Conservation (phyloP, 331 rosid species). For the Pyrus hybrid region DNA sequence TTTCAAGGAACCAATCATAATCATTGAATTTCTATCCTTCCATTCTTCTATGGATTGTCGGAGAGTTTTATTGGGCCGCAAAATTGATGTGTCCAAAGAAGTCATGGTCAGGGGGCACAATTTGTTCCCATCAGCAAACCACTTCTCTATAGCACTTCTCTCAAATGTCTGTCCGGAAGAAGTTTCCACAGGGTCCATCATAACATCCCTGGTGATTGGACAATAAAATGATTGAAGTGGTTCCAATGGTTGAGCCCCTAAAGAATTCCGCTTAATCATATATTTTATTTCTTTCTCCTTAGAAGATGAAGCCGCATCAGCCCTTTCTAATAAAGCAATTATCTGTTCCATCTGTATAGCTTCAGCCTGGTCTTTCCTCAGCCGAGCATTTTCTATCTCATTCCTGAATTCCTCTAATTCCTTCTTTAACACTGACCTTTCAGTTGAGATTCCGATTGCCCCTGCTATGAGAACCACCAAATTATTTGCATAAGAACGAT, state of each 20-base stretch:
- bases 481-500: conserved; percentile 61
- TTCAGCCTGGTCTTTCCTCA: conserved; percentile 67
- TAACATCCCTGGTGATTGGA: conserved; percentile 75
- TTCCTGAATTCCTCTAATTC: conserved; percentile 68
- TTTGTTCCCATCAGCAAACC: conserved; percentile 65
- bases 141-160: conserved; percentile 63
- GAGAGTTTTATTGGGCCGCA: conserved; percentile 74
- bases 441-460: conserved; percentile 64
- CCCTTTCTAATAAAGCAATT: conserved; percentile 72
- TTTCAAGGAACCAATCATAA: conserved; percentile 60
- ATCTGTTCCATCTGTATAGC: conserved; percentile 93
- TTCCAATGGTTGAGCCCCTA: conserved; percentile 68
- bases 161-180: conserved; percentile 93
- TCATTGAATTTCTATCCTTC: conserved; percentile 80
- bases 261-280: conserved; percentile 53
- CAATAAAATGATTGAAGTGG: conserved; percentile 77
- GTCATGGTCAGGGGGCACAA: conserved; percentile 64
- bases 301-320: conserved; percentile 71
- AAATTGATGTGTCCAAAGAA: conserved; percentile 50
- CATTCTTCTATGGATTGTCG: conserved; percentile 84
- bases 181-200: conserved; percentile 88
- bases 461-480: conserved; percentile 59
- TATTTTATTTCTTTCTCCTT: conserved; percentile 52
- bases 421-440: conserved; percentile 47
- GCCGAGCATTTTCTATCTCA: conserved; percentile 64